Evolutionary conservation across 331 rosid species (phyloP), one percentile per base, ranked within the genome.

Genomic region (Quercus tomentella): DNA sequence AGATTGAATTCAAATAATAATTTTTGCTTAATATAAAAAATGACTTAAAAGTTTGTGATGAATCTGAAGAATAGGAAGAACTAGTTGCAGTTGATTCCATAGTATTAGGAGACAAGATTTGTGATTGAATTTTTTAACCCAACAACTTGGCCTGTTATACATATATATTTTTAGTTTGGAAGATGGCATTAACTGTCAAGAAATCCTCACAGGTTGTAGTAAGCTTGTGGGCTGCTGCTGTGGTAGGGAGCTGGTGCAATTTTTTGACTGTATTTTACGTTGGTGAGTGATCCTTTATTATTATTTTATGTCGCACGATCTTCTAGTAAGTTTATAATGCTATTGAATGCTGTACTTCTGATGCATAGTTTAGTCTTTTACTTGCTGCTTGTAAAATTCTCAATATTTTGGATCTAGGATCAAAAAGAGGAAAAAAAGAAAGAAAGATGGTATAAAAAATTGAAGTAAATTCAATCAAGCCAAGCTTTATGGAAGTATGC

Each of bases 161-260:
- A 56, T n/a, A 56, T 21, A 72, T 25, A 57, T 69, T 57, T 20
- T 6, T 55, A 65, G 30, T 76, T 37, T 35, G 52, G 74, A 22
- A 52, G 58, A 55, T 72, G 51, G 57, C 74, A 60, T 79, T 33
- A 78, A 55, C 37, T 83, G 54, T 82, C 31, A 67, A 52, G 43
- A 61, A 57, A 61, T 85, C 31, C 55, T 78, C 83, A 2, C 87
- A 95, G 99, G 93, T 78, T 71, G 75, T 90, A 16, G 72, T 4
- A 45, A 31, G 96, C 89, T 88, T 96, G 86, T 93, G 85, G 89
- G 77, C 77, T 75, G 98, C 90, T 58, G 93, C 98, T 74, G 81
- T 93, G 76, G 80, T 93, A 22, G 97, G 98, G 79, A 87, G 97
- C 93, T 96, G 98, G 98, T 96, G 83, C 92, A 91, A 87, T 75